Evolutionary conservation across 352 stramenopile genomes (phyloP), one percentile per base, ranked within the genome.

Genomic region (Pythium sp.): DNA sequence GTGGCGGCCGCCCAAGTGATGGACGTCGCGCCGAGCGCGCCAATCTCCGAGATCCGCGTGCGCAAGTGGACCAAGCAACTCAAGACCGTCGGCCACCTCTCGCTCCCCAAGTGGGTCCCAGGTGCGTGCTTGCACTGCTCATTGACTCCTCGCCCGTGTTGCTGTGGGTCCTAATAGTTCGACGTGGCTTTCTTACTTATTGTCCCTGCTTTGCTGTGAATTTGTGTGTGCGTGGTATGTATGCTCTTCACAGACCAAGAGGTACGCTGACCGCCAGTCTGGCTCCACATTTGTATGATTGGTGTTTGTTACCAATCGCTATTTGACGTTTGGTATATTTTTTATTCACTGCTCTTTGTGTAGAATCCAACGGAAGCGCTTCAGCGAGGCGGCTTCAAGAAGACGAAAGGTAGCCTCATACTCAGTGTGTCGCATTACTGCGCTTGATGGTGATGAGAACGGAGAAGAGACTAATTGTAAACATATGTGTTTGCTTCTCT

Each of bases 31-130:
- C 79, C 81, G 9, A 71, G 76, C 65, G 77, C 75, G 3, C 81
- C 84, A 18, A 86, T 90, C 55, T 71, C 79, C 14, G 82, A 92
- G 55, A 86, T 93, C 70, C 86, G 82, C 60, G 75, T 71, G 62
- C 81, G 86, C 68, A 93, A 91, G 76, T 93, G 86, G 86, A 84
- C 65, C 28, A 88, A 84, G 65, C 81, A 92, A 72, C 41, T 81
- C 32, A 88, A 85, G 64, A 89, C 72, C 0, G 80, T 93, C n/a
- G 86, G 84, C 38, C 86, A 93, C 47, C 74, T 93, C 65, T 75
- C 76, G 53, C 79, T 93, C 62, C 72, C 77, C 47, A 93, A 93
- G 51, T 93, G 86, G 86, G 75, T 90, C 26, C 82, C 86, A 15
- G 84, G 86, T 92, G 67, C 36, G 78, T 41, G 0, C 12, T 8